Evolutionary conservation across 768 basidiomycete species (phyloP).

Genomic region (Russula earlei): DNA sequence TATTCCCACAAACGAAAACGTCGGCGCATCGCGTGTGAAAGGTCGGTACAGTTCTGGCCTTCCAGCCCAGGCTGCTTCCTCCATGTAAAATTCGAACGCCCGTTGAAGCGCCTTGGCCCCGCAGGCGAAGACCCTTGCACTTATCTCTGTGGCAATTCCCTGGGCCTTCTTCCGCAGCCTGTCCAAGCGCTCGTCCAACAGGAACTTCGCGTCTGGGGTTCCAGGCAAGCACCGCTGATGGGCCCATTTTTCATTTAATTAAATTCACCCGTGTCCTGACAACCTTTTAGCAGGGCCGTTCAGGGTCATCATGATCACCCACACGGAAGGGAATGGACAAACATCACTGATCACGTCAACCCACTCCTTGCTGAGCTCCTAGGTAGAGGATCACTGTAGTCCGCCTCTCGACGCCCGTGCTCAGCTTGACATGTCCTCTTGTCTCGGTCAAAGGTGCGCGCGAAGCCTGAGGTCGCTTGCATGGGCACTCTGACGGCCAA

Average conservation of each 20-base stretch:
- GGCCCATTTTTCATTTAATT: constrained; percentile 13
- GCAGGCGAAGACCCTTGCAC: constrained; percentile 46
- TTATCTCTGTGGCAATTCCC: constrained; percentile 94
- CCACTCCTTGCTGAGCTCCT: constrained; percentile 73
- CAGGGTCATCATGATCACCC: constrained; percentile 88
- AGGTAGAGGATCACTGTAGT: constrained; percentile 39
- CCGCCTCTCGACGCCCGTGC: not conserved
- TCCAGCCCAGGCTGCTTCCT: constrained; percentile 3
- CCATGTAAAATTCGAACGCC: constrained; percentile 1
- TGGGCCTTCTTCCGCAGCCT: constrained; percentile 72
- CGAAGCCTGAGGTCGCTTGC: constrained; percentile 84
- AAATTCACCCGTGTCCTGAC: constrained; percentile 18
- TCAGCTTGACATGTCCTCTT: constrained; percentile 12
- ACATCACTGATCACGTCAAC: constrained; percentile 61
- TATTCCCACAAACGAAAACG: constrained; percentile 39
- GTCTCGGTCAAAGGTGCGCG: constrained; percentile 55
- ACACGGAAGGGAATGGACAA: constrained; percentile 73
- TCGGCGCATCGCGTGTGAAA: constrained; percentile 32
- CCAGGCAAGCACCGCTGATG: constrained; percentile 36
- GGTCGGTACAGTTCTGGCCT: constrained; percentile 2
- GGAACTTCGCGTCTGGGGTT: constrained; percentile 80
- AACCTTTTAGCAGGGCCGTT: constrained; percentile 50
- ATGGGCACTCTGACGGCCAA: constrained; percentile 95
- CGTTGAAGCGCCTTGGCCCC: constrained; percentile 11
- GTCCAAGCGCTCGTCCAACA: constrained; percentile 66